Evolutionary conservation across 257 asterid genomes (phyloP), one percentile per base, ranked within the genome.

Genomic region (Salvia miltiorrhiza): DNA sequence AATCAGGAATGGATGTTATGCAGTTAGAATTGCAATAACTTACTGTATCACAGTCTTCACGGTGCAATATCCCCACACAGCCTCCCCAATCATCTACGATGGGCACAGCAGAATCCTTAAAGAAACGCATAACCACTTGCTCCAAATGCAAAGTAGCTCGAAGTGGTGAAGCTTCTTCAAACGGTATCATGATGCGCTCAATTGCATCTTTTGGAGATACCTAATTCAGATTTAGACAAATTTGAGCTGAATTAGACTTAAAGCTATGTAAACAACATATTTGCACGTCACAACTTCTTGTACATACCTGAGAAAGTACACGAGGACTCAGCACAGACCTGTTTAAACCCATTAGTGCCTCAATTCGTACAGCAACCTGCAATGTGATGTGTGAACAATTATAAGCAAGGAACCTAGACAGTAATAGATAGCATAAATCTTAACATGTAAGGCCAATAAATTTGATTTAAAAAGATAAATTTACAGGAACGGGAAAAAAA

Each of bases 281-380:
- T 5, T 19, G 30, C 70, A 49, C 59, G 44, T 44, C 17, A 20
- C 52, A 58, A 30, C 24, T 61, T 47, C 39, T 19, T 10, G 30
- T 62, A 53, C 24, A 56, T 75, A 87, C 94, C 89, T 81, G 79
- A 67, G 80, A 83, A 65, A 87, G 87, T 63, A 87, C 49, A 53
- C 73, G 72, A 76, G 94, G 90, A 65, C 90, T 77, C 67, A 87
- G 71, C 41, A 87, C 52, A 39, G 94, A 87, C 45, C 72, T 65
- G 67, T 78, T 77, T 24, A 79, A 77, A 74, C 94, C 94, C 78
- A 85, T 78, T 59, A 85, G 72, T 14, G 87, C 88, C 82, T 87
- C 90, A 52, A 87, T 77, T 45, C 83, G 87, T 75, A 87, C 37
- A n/a, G 87, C 94, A 83, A 83, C 88, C 93, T 87, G 87, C 81